phyloP scores from a whole-genome alignment of 176 grass and related monocot species.

The Phoenix dactylifera region DNA sequence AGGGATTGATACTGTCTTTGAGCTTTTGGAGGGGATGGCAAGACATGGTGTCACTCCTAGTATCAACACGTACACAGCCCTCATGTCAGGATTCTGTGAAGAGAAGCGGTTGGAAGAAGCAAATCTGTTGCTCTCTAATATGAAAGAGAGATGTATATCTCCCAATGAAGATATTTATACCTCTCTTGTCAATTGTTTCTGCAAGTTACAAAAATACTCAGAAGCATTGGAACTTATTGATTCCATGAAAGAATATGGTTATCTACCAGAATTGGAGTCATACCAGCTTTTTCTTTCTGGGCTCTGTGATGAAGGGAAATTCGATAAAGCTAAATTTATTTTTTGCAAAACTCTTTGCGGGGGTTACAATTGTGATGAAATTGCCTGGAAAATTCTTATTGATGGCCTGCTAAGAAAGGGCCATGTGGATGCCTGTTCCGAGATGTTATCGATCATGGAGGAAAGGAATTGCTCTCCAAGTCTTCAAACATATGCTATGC shows the following conservation, averaged over 20 bases:
- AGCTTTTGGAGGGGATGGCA: constrained; percentile 34
- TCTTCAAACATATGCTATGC: constrained; percentile 39
- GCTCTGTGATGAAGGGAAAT: constrained; percentile 38
- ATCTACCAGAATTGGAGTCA: constrained; percentile 38
- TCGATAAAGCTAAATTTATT: constrained; percentile 32
- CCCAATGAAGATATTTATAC: constrained; percentile 35
- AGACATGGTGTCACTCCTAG: constrained; percentile 19
- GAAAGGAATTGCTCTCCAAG: constrained; percentile 38
- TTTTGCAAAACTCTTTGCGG: constrained; percentile 25
- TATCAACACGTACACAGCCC: constrained; percentile 26
- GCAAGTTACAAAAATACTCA: constrained; percentile 38
- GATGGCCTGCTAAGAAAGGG: constrained; percentile 48
- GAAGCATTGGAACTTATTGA: constrained; percentile 29
- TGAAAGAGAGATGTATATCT: constrained; percentile 34
- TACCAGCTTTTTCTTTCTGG: constrained; percentile 50
- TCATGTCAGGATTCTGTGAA: constrained; percentile 39
- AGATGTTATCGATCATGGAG: constrained; percentile 43
- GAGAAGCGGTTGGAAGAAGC: constrained; percentile 32
- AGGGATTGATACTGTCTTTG: constrained; percentile 31
- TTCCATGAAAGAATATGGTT: constrained; percentile 36
- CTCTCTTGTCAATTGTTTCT: constrained; percentile 34
- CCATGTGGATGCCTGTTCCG: constrained; percentile 21
- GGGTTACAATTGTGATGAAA: constrained; percentile 53
- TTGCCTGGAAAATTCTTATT: constrained; percentile 63
- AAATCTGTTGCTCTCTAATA: constrained; percentile 34